A percentile compares a stretch with the other conserved stretches of the same genome.
Evolutionary conservation across 768 basidiomycete species (phyloP).

Genomic region (Xanthoconium stramineum): DNA sequence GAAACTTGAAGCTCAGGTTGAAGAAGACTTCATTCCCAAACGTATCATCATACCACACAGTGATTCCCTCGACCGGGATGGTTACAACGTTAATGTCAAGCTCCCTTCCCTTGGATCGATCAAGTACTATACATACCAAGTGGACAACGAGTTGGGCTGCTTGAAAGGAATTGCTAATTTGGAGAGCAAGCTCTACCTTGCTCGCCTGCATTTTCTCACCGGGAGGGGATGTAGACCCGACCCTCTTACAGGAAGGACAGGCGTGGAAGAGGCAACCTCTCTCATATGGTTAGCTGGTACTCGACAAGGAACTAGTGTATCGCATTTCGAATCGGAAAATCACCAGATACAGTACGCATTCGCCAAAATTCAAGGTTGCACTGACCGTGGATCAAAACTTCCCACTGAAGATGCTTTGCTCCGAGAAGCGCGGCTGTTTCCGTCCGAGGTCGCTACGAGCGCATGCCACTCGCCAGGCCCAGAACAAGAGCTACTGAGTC

Average conservation of each 20-base stretch:
- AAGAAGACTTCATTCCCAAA: not conserved
- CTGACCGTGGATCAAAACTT: too few species aligned
- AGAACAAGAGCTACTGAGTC: too few species aligned
- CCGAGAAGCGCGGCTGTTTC: too few species aligned
- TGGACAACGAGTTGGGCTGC: not conserved
- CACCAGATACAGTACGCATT: too few species aligned
- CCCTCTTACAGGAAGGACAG: not conserved
- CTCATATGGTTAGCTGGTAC: not conserved
- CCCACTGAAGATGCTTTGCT: too few species aligned
- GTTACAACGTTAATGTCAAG: not conserved
- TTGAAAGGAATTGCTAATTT: not conserved
- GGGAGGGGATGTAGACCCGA: too few species aligned
- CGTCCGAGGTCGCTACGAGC: too few species aligned
- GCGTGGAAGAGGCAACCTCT: not conserved
- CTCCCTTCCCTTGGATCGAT: not conserved
- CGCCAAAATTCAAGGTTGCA: too few species aligned
- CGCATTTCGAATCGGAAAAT: too few species aligned
- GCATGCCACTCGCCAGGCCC: too few species aligned
- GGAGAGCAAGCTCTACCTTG: not conserved
- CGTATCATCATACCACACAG: not conserved
- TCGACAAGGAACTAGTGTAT: too few species aligned
- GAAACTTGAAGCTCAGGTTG: not conserved
- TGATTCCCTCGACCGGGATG: not conserved
- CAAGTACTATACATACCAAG: not conserved
- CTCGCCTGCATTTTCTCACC: not conserved